These are phyloP conservation scores for Hysterium pulicare DNA, from an alignment of 2,329 filamentous ascomycete species.

Conservation along the genomic window DNA sequence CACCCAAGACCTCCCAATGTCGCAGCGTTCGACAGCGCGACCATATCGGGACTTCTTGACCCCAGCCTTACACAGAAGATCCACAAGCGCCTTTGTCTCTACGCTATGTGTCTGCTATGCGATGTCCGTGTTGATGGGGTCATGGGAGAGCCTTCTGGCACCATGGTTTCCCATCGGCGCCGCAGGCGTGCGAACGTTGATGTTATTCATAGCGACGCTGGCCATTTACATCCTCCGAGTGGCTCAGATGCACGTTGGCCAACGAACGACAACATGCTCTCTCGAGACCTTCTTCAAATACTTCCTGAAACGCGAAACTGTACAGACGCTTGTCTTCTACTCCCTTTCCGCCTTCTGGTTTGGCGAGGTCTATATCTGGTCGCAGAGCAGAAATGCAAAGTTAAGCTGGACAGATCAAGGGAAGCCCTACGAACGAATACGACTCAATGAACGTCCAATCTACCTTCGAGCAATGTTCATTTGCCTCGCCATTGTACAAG, in stretches of 20 bases:
- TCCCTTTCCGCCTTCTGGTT: slow-evolving; percentile 74
- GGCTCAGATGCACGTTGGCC: slow-evolving; percentile 67
- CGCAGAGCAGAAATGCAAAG: slow-evolving; percentile 56
- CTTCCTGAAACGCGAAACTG: slow-evolving; percentile 57
- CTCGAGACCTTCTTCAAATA: slow-evolving; percentile 61
- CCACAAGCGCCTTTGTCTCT: slow-evolving; percentile 71
- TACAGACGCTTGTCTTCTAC: slow-evolving; percentile 75
- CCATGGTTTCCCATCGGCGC: slow-evolving; percentile 78
- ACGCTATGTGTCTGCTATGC: slow-evolving; percentile 70
- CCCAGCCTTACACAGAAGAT: slow-evolving; percentile 80
- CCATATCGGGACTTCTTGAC: slow-evolving; percentile 89
- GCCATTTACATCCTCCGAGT: slow-evolving; percentile 82
- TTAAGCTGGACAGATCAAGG: slow-evolving; percentile 71
- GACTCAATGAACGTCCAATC: slow-evolving; percentile 81
- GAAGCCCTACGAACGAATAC: slow-evolving; percentile 63
- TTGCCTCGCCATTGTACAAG: slow-evolving; percentile 67
- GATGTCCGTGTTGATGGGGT: slow-evolving; percentile 66
- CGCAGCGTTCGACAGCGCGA: slow-evolving; percentile 44
- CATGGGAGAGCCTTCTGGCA: slow-evolving; percentile 72
- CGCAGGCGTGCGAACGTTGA: slow-evolving; percentile 68
- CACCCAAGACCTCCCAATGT: too few relatives aligned
- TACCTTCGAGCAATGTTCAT: slow-evolving; percentile 72
- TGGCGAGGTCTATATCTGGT: slow-evolving; percentile 76
- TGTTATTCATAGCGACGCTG: slow-evolving; percentile 74
- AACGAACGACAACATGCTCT: slow-evolving; percentile 64